phyloP scores from a whole-genome alignment of 2,329 filamentous ascomycete species.

The Ceratocystis destructans region DNA sequence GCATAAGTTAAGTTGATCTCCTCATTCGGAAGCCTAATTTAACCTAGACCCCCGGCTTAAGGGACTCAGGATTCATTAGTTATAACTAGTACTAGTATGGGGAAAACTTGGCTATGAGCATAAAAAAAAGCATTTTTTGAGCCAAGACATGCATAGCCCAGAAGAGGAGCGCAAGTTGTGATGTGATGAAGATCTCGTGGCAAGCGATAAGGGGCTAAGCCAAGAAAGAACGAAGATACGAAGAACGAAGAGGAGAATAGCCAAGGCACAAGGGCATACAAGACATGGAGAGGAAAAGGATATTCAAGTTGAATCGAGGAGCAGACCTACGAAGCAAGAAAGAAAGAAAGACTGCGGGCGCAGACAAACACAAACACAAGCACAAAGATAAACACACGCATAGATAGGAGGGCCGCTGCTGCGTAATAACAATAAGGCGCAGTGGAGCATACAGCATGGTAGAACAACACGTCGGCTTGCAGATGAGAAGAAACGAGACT shows the following conservation, averaged over 20 bases:
- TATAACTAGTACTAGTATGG: background rate
- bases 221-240: background rate
- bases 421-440: no score
- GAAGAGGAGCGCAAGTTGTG: background rate
- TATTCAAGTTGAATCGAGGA: background rate
- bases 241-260: background rate
- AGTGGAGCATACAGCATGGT: no score
- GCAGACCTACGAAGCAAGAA: background rate
- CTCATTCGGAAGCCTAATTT: background rate
- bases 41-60: background rate
- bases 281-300: background rate
- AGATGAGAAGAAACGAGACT: no score
- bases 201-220: conserved; percentile 1
- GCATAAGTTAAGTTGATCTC: background rate
- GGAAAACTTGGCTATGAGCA: background rate
- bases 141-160: conserved; percentile 5
- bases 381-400: no score
- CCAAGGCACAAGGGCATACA: background rate
- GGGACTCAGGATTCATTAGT: no score
- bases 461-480: no score
- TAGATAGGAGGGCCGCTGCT: no score
- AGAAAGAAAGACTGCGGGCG: background rate
- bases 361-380: no score
- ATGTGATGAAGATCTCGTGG: background rate
- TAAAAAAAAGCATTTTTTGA: background rate